Base-by-base conservation (phyloP, 805 yeast genomes). In the Ogataea nonfermentans region DNA sequence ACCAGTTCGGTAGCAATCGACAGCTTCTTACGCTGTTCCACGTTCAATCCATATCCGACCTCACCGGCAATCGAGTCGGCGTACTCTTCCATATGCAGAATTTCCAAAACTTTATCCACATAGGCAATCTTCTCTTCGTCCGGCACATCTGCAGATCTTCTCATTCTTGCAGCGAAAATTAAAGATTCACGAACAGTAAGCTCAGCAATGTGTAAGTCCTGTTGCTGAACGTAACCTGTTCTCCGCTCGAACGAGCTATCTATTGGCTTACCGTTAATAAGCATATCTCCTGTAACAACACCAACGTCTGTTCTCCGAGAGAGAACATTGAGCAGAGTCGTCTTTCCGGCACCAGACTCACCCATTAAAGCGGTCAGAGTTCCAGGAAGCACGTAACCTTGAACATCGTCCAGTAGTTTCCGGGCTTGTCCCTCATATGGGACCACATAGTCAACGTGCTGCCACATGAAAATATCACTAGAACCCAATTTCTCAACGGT, bases 301-400 rank as follows among this genome's bases (percentile, higher is more conserved):
- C 81, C 82, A 38, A 68, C 62, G 34, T 71, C 71, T 29, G 68
- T 62, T 53, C 83, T 64, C 52, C 71, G 73, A 31, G 79, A 71
- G 43, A 77, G 57, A 24, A 71, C 71, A 51, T 77, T 76, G 43
- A 77, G 63, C 35, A 77, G 58, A 4, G 83, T 77, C 0, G 82
- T 77, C 55, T 77, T 77, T 52, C 82, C 83, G 13, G 82, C 82
- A 48, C 83, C 83, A 2, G 81, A 74, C 51, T 74, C 81, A 42
- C 83, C 83, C 79, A 76, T 77, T 29, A 77, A 59, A 2, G 83
- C 82, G 15, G 81, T 77, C 52, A 76, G 57, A 6, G 73, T 67
- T 31, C 82, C 83, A 2, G 83, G 81, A 24, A 63, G 58, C 50
- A 68, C 65, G 55, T 61, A 69, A 22, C 75, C 76, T 32, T 67